Base-by-base conservation (phyloP, 345 rosid genomes). In the Rhodomyrtus tomentosa region DNA sequence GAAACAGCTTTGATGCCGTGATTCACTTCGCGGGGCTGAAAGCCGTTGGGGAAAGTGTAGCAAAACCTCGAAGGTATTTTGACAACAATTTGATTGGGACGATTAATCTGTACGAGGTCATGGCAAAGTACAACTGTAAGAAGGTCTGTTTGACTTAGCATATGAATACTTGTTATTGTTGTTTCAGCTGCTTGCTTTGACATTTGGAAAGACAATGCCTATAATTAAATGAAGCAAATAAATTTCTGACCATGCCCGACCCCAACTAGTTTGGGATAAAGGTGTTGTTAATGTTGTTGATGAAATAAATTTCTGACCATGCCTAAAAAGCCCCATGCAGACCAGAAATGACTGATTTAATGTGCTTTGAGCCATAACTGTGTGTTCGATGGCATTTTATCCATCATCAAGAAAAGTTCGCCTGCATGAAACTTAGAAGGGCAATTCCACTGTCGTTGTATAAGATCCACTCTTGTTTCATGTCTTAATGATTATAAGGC, bases 11-110 rank as follows among this genome's bases (percentile, higher is more conserved):
- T 86, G 96, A 97, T 90, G 98, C 98, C 18, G 99, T 97, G 88
- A 94, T 97, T 82, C 99, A 97, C 85, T 95, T 95, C 88, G 99
- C 98, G 89, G 98, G 98, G 76, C 93, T 93, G 45, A 95, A 97
- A 90, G 98, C 99, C 50, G 99, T 96, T 51, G 94, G 95, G 15
- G 99, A 95, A 89, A 97, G 98, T 84, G 95, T 95, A 84, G 91
- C 79, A 15, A 85, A 92, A 81, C 99, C 98, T 83, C 93, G 92
- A 22, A 93, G 96, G 55, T 97, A 97, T 85, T 95, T 95, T 82
- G 98, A 95, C 76, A 92, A 93, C 82, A 93, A 93, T 89, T 83
- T 96, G 88, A 81, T 93, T 84, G 95, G 98, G 82, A 93, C 98
- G 11, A 93, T 94, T 85, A 93, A 94, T 80, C 90, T 94, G 22